Base-by-base conservation (phyloP, 345 rosid species). In the Schrenkiella parvula region DNA sequence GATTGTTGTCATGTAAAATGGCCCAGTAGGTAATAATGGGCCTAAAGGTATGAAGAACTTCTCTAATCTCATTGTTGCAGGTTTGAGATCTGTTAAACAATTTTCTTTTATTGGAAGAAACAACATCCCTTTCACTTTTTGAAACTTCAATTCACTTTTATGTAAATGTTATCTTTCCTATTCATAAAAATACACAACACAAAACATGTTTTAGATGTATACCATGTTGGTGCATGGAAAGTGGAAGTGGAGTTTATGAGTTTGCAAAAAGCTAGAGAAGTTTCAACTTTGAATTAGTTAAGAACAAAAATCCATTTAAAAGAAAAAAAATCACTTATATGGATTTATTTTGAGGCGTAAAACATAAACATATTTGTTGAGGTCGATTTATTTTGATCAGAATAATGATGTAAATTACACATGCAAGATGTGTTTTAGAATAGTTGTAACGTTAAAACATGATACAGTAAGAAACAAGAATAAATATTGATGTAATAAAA, bases 171-270 rank as follows among this genome's bases (percentile, higher is more conserved):
- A 15, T 26, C 64, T 64, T 72, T 32, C 22, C 17, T 44, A 9
- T 55, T 25, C 70, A 42, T 53, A 64, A 64, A 55, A 43, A 41
- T 48, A 55, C 22, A 31, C 43, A 39, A 9, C 35, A 63, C 14
- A 62, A 11, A 31, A 41, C 7, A 38, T 39, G 41, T 31, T 28
- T 42, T 31, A 15, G n/a, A 17, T 72, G 25, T 41, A 28, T 31
- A 59, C 38, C 51, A 70, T 70, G 51, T 59, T 47, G 17, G 50
- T 34, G 58, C 50, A 47, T 58, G 74, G 46, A 59, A 60, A 60
- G 56, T 43, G 3, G 6, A 31, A 19, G 59, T 43, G 25, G 58
- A 59, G 56, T 41, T 51, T 8, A 34, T 21, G 32, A 14, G 22
- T 25, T 25, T 53, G 18, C 28, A 41, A 41, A 52, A 60, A 48